These are phyloP conservation scores for Cytospora paraplurivora DNA, from an alignment of 2,329 filamentous ascomycete species.

Conservation along the genomic window DNA sequence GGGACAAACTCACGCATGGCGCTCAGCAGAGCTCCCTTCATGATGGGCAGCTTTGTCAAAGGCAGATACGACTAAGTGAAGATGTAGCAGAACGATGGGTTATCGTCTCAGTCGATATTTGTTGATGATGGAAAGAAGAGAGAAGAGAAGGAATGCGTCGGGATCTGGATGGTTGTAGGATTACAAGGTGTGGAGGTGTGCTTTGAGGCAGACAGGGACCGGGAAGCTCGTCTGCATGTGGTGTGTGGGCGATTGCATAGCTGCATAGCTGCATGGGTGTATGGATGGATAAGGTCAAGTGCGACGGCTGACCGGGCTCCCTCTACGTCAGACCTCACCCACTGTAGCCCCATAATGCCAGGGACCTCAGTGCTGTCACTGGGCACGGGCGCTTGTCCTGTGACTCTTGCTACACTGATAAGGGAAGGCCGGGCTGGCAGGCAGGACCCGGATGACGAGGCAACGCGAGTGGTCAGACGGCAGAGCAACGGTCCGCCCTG, in stretches of 20 bases:
- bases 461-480: slow-evolving; percentile 3
- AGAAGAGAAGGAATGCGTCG: slow-evolving; percentile 10
- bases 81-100: slow-evolving; percentile 13
- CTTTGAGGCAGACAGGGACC: slow-evolving; percentile 7
- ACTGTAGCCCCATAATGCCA: not conserved
- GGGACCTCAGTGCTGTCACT: not conserved
- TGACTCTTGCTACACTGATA: not conserved
- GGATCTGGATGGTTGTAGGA: slow-evolving; percentile 9
- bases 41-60: slow-evolving; percentile 50
- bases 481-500: not conserved
- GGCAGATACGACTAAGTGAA: not conserved
- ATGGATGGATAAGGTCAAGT: slow-evolving; percentile 12
- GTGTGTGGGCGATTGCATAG: slow-evolving; percentile 7
- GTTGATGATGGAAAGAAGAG: slow-evolving; percentile 8
- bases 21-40: slow-evolving; percentile 84
- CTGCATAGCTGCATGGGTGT: slow-evolving; percentile 4
- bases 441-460: slow-evolving; percentile 21
- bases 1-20: slow-evolving; percentile 37
- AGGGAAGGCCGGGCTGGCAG: not conserved
- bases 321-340: slow-evolving; percentile 22
- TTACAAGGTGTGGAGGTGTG: slow-evolving; percentile 9
- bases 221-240: slow-evolving; percentile 24
- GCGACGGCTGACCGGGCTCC: slow-evolving; percentile 12
- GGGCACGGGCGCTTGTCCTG: not conserved
- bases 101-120: not conserved